Conservation (phyloP, 805 yeast species). For the Pichia paraexigua region DNA sequence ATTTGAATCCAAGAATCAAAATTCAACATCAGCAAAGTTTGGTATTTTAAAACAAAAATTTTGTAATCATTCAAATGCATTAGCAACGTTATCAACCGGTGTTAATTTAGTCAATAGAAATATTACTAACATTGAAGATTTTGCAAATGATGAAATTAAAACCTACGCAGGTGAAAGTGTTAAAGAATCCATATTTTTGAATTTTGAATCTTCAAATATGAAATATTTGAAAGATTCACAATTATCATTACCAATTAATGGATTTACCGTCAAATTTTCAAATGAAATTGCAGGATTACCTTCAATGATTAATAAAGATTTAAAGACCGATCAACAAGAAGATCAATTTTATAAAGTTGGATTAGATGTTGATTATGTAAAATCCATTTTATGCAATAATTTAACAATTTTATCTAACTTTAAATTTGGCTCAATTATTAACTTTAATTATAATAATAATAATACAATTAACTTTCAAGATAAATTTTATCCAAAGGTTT, state of each 20-base stretch:
- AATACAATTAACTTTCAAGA: conserved; percentile 57
- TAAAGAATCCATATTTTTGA: conserved; percentile 46
- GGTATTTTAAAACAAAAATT: conserved; percentile 35
- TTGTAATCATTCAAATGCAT: conserved; percentile 11
- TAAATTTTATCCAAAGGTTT: conserved; percentile 57
- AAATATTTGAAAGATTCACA: conserved; percentile 25
- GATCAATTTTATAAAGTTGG: conserved; percentile 33
- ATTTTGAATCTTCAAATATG: conserved; percentile 38
- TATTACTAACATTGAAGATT: conserved; percentile 41
- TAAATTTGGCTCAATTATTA: conserved; percentile 49
- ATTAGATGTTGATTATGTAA: conserved; percentile 24
- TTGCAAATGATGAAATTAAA: conserved; percentile 50
- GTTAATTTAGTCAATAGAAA: conserved; percentile 53
- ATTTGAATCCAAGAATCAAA: conserved; percentile 47
- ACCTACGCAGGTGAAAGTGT: conserved; percentile 52
- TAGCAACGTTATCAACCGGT: conserved; percentile 35
- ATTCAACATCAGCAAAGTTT: conserved; percentile 38
- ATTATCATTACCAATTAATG: conserved; percentile 38
- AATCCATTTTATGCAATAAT: conserved; percentile 36
- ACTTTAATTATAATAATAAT: conserved; percentile 23
- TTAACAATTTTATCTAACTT: conserved; percentile 43
- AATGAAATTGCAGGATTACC: conserved; percentile 37
- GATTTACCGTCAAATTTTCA: conserved; percentile 32
- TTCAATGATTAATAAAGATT: conserved; percentile 11
- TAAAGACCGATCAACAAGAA: conserved; percentile 5